Conservation (phyloP, 148 eudicot species). For the Rhododendron griersonianum region DNA sequence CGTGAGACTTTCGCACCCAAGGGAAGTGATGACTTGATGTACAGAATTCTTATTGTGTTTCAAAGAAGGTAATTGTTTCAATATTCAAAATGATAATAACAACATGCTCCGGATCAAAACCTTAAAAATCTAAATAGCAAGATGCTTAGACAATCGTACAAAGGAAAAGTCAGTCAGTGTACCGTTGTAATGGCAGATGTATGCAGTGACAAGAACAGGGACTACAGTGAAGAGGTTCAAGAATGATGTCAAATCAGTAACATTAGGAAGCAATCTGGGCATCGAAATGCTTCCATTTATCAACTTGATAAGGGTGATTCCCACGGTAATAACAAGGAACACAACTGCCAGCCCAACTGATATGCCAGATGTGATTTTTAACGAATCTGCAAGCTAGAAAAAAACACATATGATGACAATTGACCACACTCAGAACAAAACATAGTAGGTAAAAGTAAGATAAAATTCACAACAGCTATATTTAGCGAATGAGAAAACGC, state of each 20-base stretch:
- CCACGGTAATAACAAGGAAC: constrained; percentile 65
- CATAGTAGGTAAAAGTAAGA: background rate
- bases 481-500: background rate
- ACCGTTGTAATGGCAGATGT: constrained; percentile 96
- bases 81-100: background rate
- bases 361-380: constrained; percentile 76
- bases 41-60: background rate
- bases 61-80: background rate
- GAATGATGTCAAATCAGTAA: constrained; percentile 48
- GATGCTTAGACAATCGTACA: background rate
- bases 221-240: constrained; percentile 73
- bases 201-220: constrained; percentile 90
- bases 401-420: background rate
- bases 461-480: background rate
- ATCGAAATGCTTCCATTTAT: constrained; percentile 51
- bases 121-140: background rate
- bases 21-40: background rate
- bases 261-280: constrained; percentile 71
- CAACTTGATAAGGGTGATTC: constrained; percentile 64
- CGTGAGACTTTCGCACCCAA: background rate
- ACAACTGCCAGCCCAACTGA: constrained; percentile 79
- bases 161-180: constrained; percentile 8
- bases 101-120: background rate
- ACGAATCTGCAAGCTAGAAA: constrained; percentile 55
- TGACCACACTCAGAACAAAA: background rate